Evolutionary conservation across 2,329 filamentous ascomycete genomes (phyloP), one percentile per base, ranked within the genome.

Genomic region (Apiospora malaysiana): DNA sequence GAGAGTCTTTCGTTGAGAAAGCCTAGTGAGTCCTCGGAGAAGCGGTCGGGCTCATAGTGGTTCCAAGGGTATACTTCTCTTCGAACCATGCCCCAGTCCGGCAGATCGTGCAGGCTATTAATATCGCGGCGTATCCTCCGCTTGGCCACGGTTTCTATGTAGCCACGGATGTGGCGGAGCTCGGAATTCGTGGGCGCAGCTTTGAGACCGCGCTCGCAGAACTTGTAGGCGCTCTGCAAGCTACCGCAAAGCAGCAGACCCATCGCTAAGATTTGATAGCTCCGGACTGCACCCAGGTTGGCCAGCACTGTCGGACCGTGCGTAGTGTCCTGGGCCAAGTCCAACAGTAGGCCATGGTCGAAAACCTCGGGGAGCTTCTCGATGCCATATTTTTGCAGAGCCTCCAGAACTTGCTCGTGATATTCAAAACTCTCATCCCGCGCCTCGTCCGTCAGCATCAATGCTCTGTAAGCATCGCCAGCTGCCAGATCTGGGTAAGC

Each of bases 401-500:
- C 84, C 68, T 89, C 87, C 8, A 86, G 75, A 10, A 91, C 91
- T 75, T 88, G 83, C 21, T 94, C 90, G 78, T 96, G 92, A 77
- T 94, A 97, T 80, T 98, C 94, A 75, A 93, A 95, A 49, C 89
- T 88, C 73, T 95, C 93, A 70, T 96, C 91, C 73, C 87, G 82
- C 46, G 94, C 88, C 74, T 96, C 94, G 78, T 98, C 95, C 21
- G 93, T 88, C 66, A 99, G 84, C 4, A 97, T 88, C n/a, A 98
- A 86, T 0, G 95, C 94, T 70, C 93, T 92, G 80, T 98, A 98
- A 6, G 94, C 94, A 84, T 98, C 95, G 45, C 94, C 94, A 14
- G 92, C 91, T 6, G 94, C 94, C 49, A 99, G 88, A 80, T 99
- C 96, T 0, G 94, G 94, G 80, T 97, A 98, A 47, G 90, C 93